Evolutionary conservation across 2,329 filamentous ascomycete genomes (phyloP).

Genomic region (Trichoderma sp.): DNA sequence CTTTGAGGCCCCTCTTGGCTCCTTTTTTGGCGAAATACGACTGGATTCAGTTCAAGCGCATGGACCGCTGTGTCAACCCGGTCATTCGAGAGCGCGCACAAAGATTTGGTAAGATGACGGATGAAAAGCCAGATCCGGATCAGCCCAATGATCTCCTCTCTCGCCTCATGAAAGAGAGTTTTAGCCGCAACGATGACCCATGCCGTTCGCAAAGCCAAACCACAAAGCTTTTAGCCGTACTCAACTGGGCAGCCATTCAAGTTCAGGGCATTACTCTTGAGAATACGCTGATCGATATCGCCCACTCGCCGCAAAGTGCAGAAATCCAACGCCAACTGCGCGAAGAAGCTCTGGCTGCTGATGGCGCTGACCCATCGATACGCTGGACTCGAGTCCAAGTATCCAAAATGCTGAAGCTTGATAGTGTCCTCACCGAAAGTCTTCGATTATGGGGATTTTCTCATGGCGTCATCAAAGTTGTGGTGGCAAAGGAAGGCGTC

Average conservation of each 20-base stretch:
- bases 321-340: constrained; percentile 6
- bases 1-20: not conserved
- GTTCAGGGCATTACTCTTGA: constrained; percentile 14
- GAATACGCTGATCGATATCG: constrained; percentile 12
- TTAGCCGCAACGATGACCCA: constrained; percentile 9
- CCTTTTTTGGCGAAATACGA: constrained; percentile 13
- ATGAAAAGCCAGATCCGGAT: constrained; percentile 2
- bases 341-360: not conserved
- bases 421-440: constrained; percentile 15
- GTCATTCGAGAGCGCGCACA: constrained; percentile 1
- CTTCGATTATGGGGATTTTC: constrained; percentile 13
- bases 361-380: not conserved
- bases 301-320: constrained; percentile 1
- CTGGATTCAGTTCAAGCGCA: constrained; percentile 16
- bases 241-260: constrained; percentile 23
- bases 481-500: constrained; percentile 15
- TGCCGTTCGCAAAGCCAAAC: constrained; percentile 12
- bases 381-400: constrained; percentile 19
- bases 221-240: constrained; percentile 5
- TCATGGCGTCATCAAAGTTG: constrained; percentile 11
- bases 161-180: constrained; percentile 13
- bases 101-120: not conserved
- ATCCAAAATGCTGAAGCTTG: not conserved
- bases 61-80: constrained; percentile 13
- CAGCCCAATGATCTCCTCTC: constrained; percentile 5